Conservation (phyloP, 176 grass and related monocot genomes). For the Typha latifolia region DNA sequence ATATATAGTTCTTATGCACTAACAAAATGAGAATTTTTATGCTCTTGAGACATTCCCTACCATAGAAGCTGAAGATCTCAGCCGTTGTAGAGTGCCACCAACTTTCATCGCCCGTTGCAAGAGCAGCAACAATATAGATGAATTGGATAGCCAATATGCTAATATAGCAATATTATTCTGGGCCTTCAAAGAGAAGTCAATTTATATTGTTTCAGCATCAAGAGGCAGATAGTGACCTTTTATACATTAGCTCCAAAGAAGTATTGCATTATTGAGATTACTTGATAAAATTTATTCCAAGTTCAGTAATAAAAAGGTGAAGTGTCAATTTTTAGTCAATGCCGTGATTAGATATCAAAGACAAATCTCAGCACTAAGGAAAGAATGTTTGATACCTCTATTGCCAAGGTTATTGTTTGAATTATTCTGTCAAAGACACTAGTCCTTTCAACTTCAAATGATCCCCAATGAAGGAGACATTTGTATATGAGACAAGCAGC, state of each 20-base stretch:
- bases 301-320: no score
- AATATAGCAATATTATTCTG: constrained; percentile 12
- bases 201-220: neutral
- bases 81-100: constrained; percentile 77
- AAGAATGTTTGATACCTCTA: constrained; percentile 12
- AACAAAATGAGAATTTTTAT: no score
- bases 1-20: no score
- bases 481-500: constrained; percentile 28
- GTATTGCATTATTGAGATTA: no score
- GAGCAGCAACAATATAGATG: constrained; percentile 22
- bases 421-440: constrained; percentile 22
- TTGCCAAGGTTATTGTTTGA: constrained; percentile 20
- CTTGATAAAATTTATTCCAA: no score
- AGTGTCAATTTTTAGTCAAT: no score
- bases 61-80: neutral
- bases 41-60: no score
- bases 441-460: constrained; percentile 27
- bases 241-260: no score
- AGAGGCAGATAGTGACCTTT: neutral
- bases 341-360: no score
- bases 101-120: constrained; percentile 30
- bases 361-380: neutral
- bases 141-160: constrained; percentile 24
- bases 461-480: constrained; percentile 28
- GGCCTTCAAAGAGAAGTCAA: neutral